Evolutionary conservation across 1,284 basidiomycete species (phyloP).

Genomic region (Rhodotorula sp.): DNA sequence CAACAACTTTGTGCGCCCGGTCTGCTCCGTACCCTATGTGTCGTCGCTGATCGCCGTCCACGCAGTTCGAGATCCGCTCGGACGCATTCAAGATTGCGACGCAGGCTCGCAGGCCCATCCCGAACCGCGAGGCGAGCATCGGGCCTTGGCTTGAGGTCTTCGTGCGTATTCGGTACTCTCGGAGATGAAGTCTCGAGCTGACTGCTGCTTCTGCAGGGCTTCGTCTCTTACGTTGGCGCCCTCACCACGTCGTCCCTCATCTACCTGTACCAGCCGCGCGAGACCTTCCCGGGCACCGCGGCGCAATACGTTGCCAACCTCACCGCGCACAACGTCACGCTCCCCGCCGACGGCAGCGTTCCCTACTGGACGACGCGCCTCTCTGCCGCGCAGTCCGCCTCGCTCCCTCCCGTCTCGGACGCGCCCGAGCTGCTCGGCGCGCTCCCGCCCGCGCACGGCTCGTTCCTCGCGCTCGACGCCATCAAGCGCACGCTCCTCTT

Average conservation of each 20-base stretch:
- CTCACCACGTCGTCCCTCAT: constrained; percentile 82
- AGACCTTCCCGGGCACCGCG: constrained; percentile 18
- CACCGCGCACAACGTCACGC: constrained; percentile 14
- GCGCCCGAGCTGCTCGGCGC: constrained; percentile 17
- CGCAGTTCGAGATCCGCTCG: constrained; percentile 74
- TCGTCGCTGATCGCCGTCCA: neutral
- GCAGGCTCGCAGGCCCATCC: constrained; percentile 81
- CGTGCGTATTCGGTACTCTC: constrained; percentile 47
- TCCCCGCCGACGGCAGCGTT: constrained; percentile 13
- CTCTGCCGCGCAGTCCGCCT: constrained; percentile 8
- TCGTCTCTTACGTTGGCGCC: constrained; percentile 82
- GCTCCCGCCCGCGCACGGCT: constrained; percentile 13
- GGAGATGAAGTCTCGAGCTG: neutral
- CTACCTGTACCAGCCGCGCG: constrained; percentile 68
- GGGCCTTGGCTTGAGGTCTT: constrained; percentile 92
- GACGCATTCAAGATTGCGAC: constrained; percentile 94
- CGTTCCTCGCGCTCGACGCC: constrained; percentile 7
- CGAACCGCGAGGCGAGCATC: constrained; percentile 81
- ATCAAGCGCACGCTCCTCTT: constrained; percentile 56
- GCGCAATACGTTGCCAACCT: constrained; percentile 18
- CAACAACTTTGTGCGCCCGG: constrained; percentile 43
- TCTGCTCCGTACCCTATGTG: rapidly evolving
- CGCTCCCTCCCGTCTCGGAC: constrained; percentile 11
- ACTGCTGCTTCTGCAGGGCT: constrained; percentile 52
- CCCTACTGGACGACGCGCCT: constrained; percentile 26